These are phyloP conservation scores for Neurospora terricola DNA, from an alignment of 495 filamentous ascomycete species.

Conservation along the genomic window DNA sequence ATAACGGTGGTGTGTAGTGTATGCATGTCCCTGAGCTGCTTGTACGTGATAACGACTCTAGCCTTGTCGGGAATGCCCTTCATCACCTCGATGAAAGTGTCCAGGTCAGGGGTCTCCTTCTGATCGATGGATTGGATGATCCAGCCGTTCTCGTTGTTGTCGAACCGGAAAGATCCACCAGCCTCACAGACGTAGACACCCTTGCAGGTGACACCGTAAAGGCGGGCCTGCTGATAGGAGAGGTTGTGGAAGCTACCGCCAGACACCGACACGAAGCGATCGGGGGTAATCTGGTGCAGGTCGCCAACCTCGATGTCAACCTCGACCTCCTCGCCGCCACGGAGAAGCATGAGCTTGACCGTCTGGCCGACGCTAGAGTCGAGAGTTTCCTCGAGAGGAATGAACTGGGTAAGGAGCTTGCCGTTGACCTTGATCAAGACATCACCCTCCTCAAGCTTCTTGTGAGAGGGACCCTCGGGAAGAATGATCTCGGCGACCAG, in stretches of 20 bases:
- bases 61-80: conserved; percentile 80
- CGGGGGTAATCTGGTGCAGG: conserved; percentile 88
- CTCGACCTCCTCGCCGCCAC: conserved; percentile 80
- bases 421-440: conserved; percentile 93
- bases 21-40: conserved; percentile 90
- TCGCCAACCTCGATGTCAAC: conserved; percentile 81
- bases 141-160: conserved; percentile 85
- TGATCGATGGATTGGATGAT: conserved; percentile 83
- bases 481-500: conserved; percentile 92
- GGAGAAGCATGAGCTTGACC: conserved; percentile 68
- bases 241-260: conserved; percentile 91
- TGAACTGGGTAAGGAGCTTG: conserved; percentile 87
- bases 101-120: conserved; percentile 73
- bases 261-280: conserved; percentile 87
- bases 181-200: conserved; percentile 95
- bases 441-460: conserved; percentile 85
- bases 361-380: conserved; percentile 74
- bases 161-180: conserved; percentile 87
- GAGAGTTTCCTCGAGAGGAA: conserved; percentile 84
- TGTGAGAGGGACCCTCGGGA: conserved; percentile 78
- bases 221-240: conserved; percentile 89
- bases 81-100: conserved; percentile 87
- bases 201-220: conserved; percentile 84
- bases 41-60: conserved; percentile 86
- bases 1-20: conserved; percentile 88